Base-by-base conservation (phyloP, 2,329 filamentous ascomycete genomes). In the Fusarium haematococcum region DNA sequence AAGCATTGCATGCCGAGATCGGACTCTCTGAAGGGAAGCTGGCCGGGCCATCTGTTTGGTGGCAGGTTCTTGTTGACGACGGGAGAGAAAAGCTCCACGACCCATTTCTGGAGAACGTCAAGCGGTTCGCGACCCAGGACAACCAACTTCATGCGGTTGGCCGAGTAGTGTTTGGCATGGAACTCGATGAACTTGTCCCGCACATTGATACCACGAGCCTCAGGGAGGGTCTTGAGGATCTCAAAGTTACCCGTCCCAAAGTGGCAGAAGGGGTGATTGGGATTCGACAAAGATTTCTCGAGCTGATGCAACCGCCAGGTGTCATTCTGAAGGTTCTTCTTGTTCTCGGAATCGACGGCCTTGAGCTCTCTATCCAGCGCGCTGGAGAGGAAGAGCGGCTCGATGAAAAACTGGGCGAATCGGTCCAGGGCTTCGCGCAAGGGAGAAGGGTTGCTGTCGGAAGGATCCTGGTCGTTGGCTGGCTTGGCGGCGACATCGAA, bases 291-390 rank as follows among this genome's bases (percentile, higher is more conserved):
- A 4, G 93, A 93, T 85, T 97, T 97, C 80, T 94, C 93, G 27
- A 98, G 88, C 83, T 98, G 95, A 79, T 96, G 91, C 73, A 97
- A 85, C 18, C 95, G 91, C 95, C 95, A 98, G 65, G 90, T 89
- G 79, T 98, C 95, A 81, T 91, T 96, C 84, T 98, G 95, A 58
- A 98, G 86, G 77, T 98, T 98, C 89, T 98, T 98, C 88, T 98
- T 98, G 85, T 98, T 97, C 83, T 98, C 95, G 6, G 95, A 98
- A 80, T 98, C 95, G 20, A 98, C 95, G 1, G 95, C 95, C 75
- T 90, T 91, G 71, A 98, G 87, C 84, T 98, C 95, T 58, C 95
- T 90, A 78, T 98, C 95, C 58, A 98, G 83, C 0, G 95, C 97
- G 75, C 91, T 94, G 63, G 93, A 91, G 11, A 97, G 88, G 82